phyloP scores from a whole-genome alignment of 306 rosid genomes.

The Crotalaria pallida region DNA sequence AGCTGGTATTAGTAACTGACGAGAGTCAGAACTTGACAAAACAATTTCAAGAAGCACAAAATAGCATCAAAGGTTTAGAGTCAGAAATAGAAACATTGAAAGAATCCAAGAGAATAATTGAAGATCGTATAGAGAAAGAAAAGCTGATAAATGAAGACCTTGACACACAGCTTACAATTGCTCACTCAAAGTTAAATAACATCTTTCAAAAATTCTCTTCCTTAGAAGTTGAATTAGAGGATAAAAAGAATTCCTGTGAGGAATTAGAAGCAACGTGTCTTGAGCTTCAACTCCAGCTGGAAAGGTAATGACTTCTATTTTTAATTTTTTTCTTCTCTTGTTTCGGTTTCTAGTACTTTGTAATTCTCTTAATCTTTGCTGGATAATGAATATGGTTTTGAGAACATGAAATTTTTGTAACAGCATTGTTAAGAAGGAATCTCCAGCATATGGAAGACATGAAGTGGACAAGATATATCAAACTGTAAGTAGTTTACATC shows the following conservation, averaged over 20 bases:
- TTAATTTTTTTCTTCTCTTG: neutral
- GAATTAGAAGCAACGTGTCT: slow-evolving; percentile 76
- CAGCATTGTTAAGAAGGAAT: slow-evolving; percentile 63
- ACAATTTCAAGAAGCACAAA: slow-evolving; percentile 62
- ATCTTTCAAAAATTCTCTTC: slow-evolving; percentile 61
- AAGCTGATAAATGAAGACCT: slow-evolving; percentile 63
- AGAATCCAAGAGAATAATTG: slow-evolving; percentile 39
- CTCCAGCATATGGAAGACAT: slow-evolving; percentile 35
- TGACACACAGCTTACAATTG: slow-evolving; percentile 54
- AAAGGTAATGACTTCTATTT: slow-evolving; percentile 42
- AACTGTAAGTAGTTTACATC: slow-evolving; percentile 44
- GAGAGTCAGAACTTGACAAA: slow-evolving; percentile 38
- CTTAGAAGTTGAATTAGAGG: slow-evolving; percentile 69
- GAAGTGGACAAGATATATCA: slow-evolving; percentile 54
- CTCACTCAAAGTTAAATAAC: slow-evolving; percentile 44
- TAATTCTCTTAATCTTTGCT: neutral
- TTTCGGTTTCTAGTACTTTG: neutral
- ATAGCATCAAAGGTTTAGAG: slow-evolving; percentile 45
- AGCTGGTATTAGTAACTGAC: slow-evolving; percentile 32
- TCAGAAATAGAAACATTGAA: slow-evolving; percentile 40
- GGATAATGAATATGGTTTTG: slow-evolving; percentile 12
- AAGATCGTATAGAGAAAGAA: slow-evolving; percentile 55
- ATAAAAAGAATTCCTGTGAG: slow-evolving; percentile 58
- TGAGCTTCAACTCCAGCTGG: slow-evolving; percentile 86
- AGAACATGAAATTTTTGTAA: neutral